These are phyloP conservation scores for Xylariaceae sp. DNA, from an alignment of 2,329 filamentous ascomycete species.

Conservation along the genomic window DNA sequence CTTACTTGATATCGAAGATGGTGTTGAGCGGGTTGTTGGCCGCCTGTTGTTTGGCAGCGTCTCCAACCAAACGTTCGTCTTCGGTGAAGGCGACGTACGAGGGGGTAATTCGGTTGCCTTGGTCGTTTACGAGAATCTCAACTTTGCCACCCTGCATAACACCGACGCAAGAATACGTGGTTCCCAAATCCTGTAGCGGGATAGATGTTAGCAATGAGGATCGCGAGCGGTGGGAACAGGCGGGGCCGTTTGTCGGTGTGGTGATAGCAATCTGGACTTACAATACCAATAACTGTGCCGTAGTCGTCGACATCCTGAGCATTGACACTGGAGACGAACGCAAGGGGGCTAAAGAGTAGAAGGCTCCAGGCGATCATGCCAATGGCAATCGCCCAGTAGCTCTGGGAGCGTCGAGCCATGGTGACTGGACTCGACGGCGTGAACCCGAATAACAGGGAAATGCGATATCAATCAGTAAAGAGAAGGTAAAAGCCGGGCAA, in stretches of 20 bases:
- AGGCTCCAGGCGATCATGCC: slow-evolving; percentile 88
- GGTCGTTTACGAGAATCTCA: slow-evolving; percentile 92
- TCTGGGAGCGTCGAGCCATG: slow-evolving; percentile 55
- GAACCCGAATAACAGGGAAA: slow-evolving; percentile 11
- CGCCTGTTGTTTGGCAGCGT: slow-evolving; percentile 95
- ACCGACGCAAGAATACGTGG: slow-evolving; percentile 84
- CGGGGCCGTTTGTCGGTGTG: not conserved
- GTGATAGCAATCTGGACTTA: slow-evolving; percentile 34
- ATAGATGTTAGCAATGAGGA: slow-evolving; percentile 4
- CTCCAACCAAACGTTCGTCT: slow-evolving; percentile 92
- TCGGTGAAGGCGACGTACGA: slow-evolving; percentile 97
- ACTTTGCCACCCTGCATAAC: slow-evolving; percentile 95
- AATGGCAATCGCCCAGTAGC: slow-evolving; percentile 71
- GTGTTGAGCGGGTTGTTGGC: slow-evolving; percentile 71
- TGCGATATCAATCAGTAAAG: slow-evolving; percentile 5
- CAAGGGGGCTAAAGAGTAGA: slow-evolving; percentile 80
- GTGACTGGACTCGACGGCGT: slow-evolving; percentile 18
- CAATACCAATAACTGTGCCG: slow-evolving; percentile 91
- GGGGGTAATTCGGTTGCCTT: slow-evolving; percentile 93
- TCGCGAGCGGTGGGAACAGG: not conserved
- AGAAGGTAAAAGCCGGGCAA: slow-evolving; percentile 16
- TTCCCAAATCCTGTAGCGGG: slow-evolving; percentile 64
- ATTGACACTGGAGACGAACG: slow-evolving; percentile 72
- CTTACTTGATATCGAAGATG: slow-evolving; percentile 79
- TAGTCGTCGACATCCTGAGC: slow-evolving; percentile 64